A percentile compares a stretch with the other conserved stretches of the same genome.
These are phyloP conservation scores for Solanum ossicruentum DNA, from an alignment of 257 asterid genomes.

Conservation along the genomic window DNA sequence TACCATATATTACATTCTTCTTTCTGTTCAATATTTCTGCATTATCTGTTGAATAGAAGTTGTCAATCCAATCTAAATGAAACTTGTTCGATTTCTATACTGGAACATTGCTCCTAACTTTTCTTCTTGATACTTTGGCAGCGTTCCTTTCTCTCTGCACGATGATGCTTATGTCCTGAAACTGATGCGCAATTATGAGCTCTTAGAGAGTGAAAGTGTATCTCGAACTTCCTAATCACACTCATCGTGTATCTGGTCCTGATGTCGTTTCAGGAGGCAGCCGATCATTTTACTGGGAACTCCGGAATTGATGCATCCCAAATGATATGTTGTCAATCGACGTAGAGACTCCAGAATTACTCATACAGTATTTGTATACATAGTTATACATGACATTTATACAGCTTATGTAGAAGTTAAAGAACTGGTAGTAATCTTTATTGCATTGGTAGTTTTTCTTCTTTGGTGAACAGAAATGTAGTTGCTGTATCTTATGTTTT, in stretches of 20 bases:
- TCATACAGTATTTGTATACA: background rate
- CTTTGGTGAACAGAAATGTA: background rate
- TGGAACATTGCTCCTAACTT: background rate
- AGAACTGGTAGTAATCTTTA: background rate
- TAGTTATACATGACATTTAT: background rate
- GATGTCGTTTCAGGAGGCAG: background rate
- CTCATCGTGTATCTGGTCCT: background rate
- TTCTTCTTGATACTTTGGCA: conserved; percentile 1
- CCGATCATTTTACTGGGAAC: background rate
- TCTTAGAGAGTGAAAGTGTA: background rate
- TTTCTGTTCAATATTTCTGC: background rate
- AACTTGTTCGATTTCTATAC: background rate
- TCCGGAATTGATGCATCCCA: background rate
- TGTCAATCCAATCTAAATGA: background rate
- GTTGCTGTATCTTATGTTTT: background rate
- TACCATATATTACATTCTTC: background rate
- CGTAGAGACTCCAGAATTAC: background rate
- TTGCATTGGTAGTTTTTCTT: background rate
- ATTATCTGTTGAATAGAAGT: background rate
- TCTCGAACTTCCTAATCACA: background rate
- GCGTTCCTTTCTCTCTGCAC: conserved; percentile 6
- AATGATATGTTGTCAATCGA: background rate
- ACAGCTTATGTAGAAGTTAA: background rate
- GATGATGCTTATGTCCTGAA: conserved; percentile 7
- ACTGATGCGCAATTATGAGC: conserved; percentile 4